Evolutionary conservation across 106 monocot genomes (phyloP), one percentile per base, ranked within the genome.

Genomic region (Dendrobium officinale): DNA sequence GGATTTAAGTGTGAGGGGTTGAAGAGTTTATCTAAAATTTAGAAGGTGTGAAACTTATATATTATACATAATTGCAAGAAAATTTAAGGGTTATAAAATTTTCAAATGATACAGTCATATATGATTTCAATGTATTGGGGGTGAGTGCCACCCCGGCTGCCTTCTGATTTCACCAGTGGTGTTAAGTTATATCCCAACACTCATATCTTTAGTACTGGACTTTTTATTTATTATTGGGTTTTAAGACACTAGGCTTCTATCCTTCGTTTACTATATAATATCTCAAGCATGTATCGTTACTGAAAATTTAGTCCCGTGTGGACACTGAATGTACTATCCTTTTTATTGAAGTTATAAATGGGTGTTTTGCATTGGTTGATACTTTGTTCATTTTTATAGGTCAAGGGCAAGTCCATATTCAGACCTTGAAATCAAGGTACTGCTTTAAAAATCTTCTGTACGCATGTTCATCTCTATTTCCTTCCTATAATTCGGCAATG

Each of bases 391-490:
- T 49, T 76, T 51, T 49, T 49, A 42, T 5, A 76, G 76, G 76
- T 76, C 45, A 47, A 47, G 76, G 15, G 13, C 45, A 49, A 76
- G 51, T 3, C 76, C 76, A 48, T 76, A 76, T 49, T 76, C 76
- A 49, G 76, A 76, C 24, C 42, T 26, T 49, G 76, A 76, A 76
- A 51, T 76, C 24, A 76, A 76, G 76, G 76, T 76, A 76, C 45
- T n/a, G 5, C 41, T 67, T 27, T 6, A 37, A 72, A 51, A 16
- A 9, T 72, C 10, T 22, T 74, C 19, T 19, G 20, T 19, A 44
- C 20, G 43, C 74, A 42, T 29, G 41, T 11, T 74, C n/a, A 7
- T 18, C 20, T 43, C 44, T 74, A 20, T 33, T 72, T 72, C 31
- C 20, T 29, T 72, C 16, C 29, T 33, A 37, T 4, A 19, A 31